A percentile compares a stretch with the other conserved stretches of the same genome.
Evolutionary conservation across 2,329 filamentous ascomycete species (phyloP).

Genomic region (Colletotrichum musicola): DNA sequence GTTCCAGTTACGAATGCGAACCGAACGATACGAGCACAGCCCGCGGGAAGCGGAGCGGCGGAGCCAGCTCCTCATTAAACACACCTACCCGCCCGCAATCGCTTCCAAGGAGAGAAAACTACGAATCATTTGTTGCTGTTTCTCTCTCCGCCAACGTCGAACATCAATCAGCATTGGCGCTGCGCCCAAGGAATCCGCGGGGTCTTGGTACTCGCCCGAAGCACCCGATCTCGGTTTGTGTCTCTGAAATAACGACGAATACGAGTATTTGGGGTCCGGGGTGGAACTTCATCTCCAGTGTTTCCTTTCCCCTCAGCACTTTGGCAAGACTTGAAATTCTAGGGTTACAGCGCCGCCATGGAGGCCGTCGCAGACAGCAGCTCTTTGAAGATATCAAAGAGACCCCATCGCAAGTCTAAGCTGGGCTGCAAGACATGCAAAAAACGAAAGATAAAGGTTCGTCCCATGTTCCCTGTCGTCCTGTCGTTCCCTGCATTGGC

Average conservation of each 20-base stretch:
- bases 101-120: neutral
- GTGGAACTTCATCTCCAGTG: neutral
- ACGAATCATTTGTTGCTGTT: neutral
- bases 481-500: neutral
- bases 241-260: too few species aligned
- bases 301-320: too few species aligned
- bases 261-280: neutral
- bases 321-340: too few species aligned
- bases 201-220: neutral
- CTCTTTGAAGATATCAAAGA: conserved; percentile 49
- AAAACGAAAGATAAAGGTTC: conserved; percentile 62
- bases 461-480: conserved; percentile 7
- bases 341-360: neutral
- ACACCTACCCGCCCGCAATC: neutral
- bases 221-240: neutral
- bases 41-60: conserved; percentile 1
- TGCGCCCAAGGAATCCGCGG: neutral
- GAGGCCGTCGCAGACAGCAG: conserved; percentile 8
- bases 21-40: conserved; percentile 30
- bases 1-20: neutral
- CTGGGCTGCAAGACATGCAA: conserved; percentile 68
- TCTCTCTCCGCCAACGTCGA: neutral
- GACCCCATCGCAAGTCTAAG: conserved; percentile 67
- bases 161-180: neutral
- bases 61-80: neutral